Conservation (phyloP, 2,329 filamentous ascomycete species). For the Chrysoporthe cubensis region DNA sequence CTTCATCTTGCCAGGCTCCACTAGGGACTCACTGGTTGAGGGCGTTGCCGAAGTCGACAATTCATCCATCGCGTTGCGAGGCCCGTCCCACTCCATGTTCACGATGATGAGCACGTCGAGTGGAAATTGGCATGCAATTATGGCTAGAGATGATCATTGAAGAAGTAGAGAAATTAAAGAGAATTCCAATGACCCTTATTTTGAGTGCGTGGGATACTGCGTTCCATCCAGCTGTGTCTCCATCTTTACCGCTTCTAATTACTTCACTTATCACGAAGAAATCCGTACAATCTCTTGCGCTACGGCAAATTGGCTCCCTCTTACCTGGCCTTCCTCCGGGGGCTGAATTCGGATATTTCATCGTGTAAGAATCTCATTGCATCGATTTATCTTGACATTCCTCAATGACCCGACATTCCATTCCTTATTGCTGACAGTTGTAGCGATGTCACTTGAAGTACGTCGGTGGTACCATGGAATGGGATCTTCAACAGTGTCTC, state of each 20-base stretch:
- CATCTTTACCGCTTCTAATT: too few relatives aligned
- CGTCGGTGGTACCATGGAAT: neutral
- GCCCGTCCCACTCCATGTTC: conserved; percentile 6
- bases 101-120: neutral
- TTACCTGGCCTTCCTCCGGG: neutral
- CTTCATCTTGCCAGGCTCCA: conserved; percentile 34
- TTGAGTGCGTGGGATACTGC: neutral
- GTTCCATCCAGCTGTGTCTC: neutral
- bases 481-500: neutral
- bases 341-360: conserved; percentile 3
- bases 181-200: neutral
- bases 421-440: neutral
- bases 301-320: neutral
- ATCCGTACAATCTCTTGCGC: neutral
- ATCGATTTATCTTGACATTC: neutral
- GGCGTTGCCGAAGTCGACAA: conserved; percentile 4
- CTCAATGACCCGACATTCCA: neutral
- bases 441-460: neutral
- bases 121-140: neutral
- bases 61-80: neutral
- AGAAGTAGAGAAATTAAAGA: neutral
- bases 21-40: conserved; percentile 3
- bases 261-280: too few relatives aligned
- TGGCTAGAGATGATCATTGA: neutral
- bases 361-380: neutral